Conservation (phyloP, 225 moss, liverwort and hornwort genomes). For the Antitrichia curtipendula region DNA sequence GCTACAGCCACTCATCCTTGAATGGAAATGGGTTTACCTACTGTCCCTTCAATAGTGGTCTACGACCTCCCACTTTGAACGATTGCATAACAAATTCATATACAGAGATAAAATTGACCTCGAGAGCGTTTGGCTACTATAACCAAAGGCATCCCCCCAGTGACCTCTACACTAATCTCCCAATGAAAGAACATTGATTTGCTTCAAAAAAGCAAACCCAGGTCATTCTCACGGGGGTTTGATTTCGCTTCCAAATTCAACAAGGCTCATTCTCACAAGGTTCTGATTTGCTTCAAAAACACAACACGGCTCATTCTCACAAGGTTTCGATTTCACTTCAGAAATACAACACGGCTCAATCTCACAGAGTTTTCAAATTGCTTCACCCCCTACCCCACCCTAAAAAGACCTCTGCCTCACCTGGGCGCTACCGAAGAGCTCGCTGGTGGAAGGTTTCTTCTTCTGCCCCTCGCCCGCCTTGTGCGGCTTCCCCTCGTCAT, state of each 20-base stretch:
- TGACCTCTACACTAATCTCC: not conserved
- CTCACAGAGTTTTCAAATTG: not conserved
- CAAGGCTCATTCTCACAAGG: not conserved
- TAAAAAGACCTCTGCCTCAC: not conserved
- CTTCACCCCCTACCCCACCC: not conserved
- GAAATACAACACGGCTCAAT: not conserved
- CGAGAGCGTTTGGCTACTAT: not conserved
- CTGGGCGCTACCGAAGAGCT: slow-evolving; percentile 39
- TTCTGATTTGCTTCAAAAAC: not conserved
- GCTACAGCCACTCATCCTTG: not conserved
- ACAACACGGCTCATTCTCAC: not conserved
- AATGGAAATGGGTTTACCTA: not conserved
- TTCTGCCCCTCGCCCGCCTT: not conserved
- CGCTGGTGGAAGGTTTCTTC: slow-evolving; percentile 24
- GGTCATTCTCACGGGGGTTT: not conserved
- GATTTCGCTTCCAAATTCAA: not conserved
- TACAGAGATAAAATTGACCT: not conserved
- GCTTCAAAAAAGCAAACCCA: not conserved
- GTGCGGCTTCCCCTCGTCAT: not conserved
- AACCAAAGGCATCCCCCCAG: not conserved
- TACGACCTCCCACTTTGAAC: not conserved
- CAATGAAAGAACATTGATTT: not conserved
- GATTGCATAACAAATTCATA: not conserved
- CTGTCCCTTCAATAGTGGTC: not conserved
- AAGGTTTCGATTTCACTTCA: not conserved